These are phyloP conservation scores for Solanum raphanifolium DNA, from an alignment of 257 asterid species.

Conservation along the genomic window DNA sequence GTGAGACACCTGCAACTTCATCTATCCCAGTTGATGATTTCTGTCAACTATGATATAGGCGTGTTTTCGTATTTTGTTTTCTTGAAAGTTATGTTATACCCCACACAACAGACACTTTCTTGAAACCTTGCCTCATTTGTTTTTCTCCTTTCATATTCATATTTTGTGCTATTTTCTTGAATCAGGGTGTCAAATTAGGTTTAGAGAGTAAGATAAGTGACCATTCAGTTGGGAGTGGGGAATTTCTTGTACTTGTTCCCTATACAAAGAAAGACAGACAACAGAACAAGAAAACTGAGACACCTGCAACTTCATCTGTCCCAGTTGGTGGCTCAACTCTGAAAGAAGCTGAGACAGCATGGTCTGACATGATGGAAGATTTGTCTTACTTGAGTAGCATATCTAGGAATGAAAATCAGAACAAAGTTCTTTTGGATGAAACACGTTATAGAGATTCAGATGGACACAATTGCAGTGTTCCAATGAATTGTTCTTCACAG, in stretches of 20 bases:
- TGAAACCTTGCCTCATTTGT: neutral
- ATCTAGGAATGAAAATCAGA: constrained; percentile 13
- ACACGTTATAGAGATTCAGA: constrained; percentile 16
- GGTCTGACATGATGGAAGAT: constrained; percentile 73
- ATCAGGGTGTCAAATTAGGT: constrained; percentile 68
- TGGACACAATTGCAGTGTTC: constrained; percentile 9
- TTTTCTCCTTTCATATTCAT: neutral
- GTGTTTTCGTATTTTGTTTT: too few relatives aligned
- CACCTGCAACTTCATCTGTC: neutral
- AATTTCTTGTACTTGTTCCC: constrained; percentile 66
- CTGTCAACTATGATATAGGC: too few relatives aligned
- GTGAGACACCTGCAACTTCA: constrained; percentile 8
- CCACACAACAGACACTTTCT: too few relatives aligned
- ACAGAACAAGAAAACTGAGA: constrained; percentile 21
- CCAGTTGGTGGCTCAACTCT: constrained; percentile 17
- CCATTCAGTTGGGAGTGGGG: constrained; percentile 32
- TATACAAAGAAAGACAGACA: constrained; percentile 45
- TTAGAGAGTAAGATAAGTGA: constrained; percentile 44
- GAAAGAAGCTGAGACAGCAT: constrained; percentile 51
- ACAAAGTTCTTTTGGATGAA: constrained; percentile 16
- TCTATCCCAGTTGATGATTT: constrained; percentile 3
- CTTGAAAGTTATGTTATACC: too few relatives aligned
- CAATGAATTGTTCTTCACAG: constrained; percentile 8
- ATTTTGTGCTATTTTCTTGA: neutral
- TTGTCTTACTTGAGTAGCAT: constrained; percentile 31